phyloP scores from a whole-genome alignment of 306 rosid species.

The Notholithocarpus densiflorus region DNA sequence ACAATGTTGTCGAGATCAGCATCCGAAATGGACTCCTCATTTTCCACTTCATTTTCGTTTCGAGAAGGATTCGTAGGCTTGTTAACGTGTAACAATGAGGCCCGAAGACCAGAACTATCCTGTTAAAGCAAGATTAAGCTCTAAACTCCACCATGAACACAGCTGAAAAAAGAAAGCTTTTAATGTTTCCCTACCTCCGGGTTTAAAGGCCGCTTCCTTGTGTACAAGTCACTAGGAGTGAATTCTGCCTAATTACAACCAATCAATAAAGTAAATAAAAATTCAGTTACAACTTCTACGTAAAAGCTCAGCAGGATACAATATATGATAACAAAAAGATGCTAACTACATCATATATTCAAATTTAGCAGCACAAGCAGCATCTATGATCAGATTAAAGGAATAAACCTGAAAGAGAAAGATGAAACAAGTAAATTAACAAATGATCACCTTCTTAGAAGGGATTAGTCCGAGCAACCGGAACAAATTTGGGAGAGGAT shows the following conservation, averaged over 20 bases:
- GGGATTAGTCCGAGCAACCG: slow-evolving; percentile 73
- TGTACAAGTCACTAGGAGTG: slow-evolving; percentile 72
- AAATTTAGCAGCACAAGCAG: slow-evolving; percentile 6
- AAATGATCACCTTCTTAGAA: slow-evolving; percentile 63
- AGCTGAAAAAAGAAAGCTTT: slow-evolving; percentile 3
- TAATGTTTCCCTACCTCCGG: slow-evolving; percentile 40
- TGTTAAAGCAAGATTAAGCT: slow-evolving; percentile 28
- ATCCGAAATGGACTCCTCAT: slow-evolving; percentile 66
- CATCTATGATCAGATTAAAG: neutral
- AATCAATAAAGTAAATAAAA: slow-evolving; percentile 18
- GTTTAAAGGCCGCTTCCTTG: slow-evolving; percentile 71
- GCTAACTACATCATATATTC: neutral
- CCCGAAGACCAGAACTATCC: slow-evolving; percentile 47
- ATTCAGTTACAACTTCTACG: slow-evolving; percentile 13
- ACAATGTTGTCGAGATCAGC: slow-evolving; percentile 75
- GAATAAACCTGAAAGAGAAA: neutral
- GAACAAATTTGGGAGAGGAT: slow-evolving; percentile 81
- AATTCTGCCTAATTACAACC: slow-evolving; percentile 63
- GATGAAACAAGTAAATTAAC: neutral
- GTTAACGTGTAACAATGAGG: slow-evolving; percentile 25
- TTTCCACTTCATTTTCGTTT: slow-evolving; percentile 52
- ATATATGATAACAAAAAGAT: slow-evolving; percentile 9
- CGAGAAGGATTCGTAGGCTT: slow-evolving; percentile 51
- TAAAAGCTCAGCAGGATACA: slow-evolving; percentile 9
- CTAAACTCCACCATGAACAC: slow-evolving; percentile 8